These are phyloP conservation scores for Pichia scutulata DNA, from an alignment of 805 yeast species.

Conservation along the genomic window DNA sequence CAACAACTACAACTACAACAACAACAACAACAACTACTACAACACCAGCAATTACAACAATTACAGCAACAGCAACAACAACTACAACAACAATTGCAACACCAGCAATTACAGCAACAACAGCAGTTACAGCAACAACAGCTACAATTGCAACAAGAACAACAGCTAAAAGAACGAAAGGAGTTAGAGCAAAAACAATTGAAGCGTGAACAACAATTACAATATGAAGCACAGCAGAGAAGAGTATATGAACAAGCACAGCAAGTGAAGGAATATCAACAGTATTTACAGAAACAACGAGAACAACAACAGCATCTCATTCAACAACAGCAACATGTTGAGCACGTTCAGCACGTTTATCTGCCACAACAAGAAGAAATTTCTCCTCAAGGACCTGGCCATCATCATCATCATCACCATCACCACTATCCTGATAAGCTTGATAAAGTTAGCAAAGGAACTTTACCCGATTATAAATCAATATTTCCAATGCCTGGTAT, in stretches of 20 bases:
- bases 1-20: background rate
- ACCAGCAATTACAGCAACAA: conserved; percentile 1
- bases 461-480: conserved; percentile 17
- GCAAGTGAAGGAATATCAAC: background rate
- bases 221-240: too few species aligned
- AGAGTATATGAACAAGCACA: too few species aligned
- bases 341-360: background rate
- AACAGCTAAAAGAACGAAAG: too few species aligned
- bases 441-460: background rate
- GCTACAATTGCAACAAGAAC: background rate
- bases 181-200: too few species aligned
- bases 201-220: too few species aligned
- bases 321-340: background rate
- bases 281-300: background rate
- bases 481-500: conserved; percentile 23
- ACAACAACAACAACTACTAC: conserved; percentile 1
- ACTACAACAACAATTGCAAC: conserved; percentile 1
- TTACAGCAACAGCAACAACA: background rate
- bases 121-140: background rate
- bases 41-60: conserved; percentile 4
- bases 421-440: conserved; percentile 1
- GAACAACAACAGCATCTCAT: background rate
- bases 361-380: background rate
- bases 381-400: background rate
- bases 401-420: background rate